phyloP scores from a whole-genome alignment of 495 filamentous ascomycete species.

The Penicillium coprophilum region DNA sequence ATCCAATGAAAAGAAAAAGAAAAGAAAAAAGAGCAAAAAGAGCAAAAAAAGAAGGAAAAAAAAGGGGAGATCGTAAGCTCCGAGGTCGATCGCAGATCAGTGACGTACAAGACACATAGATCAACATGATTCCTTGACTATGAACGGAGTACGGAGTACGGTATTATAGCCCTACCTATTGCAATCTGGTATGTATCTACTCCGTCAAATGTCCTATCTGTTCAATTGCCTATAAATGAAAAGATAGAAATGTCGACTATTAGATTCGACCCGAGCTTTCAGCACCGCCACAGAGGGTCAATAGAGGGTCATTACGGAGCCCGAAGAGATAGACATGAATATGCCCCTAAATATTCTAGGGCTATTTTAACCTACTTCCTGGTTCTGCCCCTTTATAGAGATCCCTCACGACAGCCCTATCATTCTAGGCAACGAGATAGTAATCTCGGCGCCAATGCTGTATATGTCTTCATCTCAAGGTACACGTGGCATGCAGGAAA shows the following conservation, averaged over 20 bases:
- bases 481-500: slow-evolving; percentile 9
- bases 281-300: slow-evolving; percentile 9
- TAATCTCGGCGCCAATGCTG: neutral
- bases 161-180: no score
- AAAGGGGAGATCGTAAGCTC: slow-evolving; percentile 17
- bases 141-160: neutral
- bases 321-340: no score
- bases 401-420: no score
- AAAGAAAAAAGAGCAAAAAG: neutral
- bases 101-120: slow-evolving; percentile 14
- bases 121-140: neutral
- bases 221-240: neutral
- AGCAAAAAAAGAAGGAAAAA: slow-evolving; percentile 2
- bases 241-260: slow-evolving; percentile 3
- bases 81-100: slow-evolving; percentile 26
- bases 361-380: no score
- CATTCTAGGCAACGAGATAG: slow-evolving; percentile 3
- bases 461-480: neutral
- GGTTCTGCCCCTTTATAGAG: no score
- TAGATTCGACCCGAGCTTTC: slow-evolving; percentile 13
- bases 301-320: neutral
- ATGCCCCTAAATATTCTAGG: no score
- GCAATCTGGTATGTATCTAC: no score
- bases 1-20: neutral
- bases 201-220: no score